phyloP scores from a whole-genome alignment of 352 stramenopile species.

The Phytophthora tubulina region DNA sequence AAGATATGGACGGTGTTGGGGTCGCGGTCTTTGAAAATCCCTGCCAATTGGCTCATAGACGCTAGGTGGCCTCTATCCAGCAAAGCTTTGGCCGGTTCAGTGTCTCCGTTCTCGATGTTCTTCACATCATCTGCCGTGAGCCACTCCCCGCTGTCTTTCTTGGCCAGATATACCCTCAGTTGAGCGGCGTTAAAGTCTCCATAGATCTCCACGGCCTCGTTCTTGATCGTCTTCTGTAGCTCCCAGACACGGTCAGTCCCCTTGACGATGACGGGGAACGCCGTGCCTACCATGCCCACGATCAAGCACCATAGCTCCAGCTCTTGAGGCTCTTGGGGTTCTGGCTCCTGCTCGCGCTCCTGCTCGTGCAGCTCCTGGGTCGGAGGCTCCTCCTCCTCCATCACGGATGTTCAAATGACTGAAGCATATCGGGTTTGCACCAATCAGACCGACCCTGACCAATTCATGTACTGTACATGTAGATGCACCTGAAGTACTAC shows the following conservation, averaged over 20 bases:
- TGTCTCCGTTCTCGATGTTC: constrained; percentile 32
- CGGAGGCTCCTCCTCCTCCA: constrained; percentile 14
- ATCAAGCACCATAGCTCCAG: constrained; percentile 41
- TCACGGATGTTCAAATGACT: constrained; percentile 18
- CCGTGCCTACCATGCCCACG: constrained; percentile 39
- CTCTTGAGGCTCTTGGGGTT: constrained; percentile 16
- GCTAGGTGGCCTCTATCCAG: constrained; percentile 29
- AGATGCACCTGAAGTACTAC: too few relatives aligned
- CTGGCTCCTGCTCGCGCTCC: constrained; percentile 14
- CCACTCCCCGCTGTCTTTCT: constrained; percentile 27
- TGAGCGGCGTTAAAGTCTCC: constrained; percentile 39
- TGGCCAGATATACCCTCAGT: constrained; percentile 33
- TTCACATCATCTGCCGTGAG: constrained; percentile 27
- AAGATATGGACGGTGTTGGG: constrained; percentile 29
- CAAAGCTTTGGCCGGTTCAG: constrained; percentile 11
- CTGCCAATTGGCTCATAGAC: constrained; percentile 30
- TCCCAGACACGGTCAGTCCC: constrained; percentile 35
- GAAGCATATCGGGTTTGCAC: background rate
- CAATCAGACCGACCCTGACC: too few relatives aligned
- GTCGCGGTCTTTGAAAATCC: constrained; percentile 23
- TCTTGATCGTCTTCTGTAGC: constrained; percentile 40
- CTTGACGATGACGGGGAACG: constrained; percentile 34
- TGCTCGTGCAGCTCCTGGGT: constrained; percentile 12
- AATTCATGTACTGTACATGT: too few relatives aligned
- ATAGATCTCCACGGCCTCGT: constrained; percentile 39